Conservation (phyloP, 805 yeast species). For the Jamesozyma piceae region DNA sequence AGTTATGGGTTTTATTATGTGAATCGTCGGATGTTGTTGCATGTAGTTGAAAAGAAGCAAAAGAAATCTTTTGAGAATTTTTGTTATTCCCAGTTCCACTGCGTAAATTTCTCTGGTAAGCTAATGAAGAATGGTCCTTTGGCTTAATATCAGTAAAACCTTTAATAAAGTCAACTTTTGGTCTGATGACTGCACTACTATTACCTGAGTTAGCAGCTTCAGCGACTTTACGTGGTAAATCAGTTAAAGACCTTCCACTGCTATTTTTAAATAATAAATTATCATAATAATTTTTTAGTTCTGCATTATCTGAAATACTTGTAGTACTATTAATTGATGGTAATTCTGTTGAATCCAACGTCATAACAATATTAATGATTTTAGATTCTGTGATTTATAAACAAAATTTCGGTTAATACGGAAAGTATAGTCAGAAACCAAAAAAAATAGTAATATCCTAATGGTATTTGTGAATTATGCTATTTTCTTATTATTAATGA, state of each 20-base stretch:
- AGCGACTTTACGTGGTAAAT: constrained; percentile 18
- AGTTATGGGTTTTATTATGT: background rate
- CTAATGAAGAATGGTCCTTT: background rate
- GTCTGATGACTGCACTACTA: background rate
- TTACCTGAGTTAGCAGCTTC: background rate
- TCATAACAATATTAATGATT: constrained; percentile 1
- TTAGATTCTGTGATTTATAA: background rate
- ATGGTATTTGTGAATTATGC: too few relatives aligned
- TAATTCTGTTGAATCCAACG: constrained; percentile 11
- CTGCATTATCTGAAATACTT: constrained; percentile 28
- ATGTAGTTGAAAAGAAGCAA: background rate
- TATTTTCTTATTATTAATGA: too few relatives aligned
- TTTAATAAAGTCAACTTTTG: constrained; percentile 19
- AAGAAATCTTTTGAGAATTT: background rate
- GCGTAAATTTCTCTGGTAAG: background rate
- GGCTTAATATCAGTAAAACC: constrained; percentile 12
- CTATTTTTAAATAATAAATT: constrained; percentile 26
- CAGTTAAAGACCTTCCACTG: constrained; percentile 28
- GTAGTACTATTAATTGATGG: constrained; percentile 30
- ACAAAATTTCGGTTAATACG: background rate
- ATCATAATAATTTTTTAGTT: constrained; percentile 28
- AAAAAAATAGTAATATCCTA: too few relatives aligned
- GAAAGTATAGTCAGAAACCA: background rate
- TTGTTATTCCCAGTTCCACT: background rate
- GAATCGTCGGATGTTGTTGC: background rate